These are phyloP conservation scores for Daldinia bambusicola DNA, from an alignment of 495 filamentous ascomycete species.

Conservation along the genomic window DNA sequence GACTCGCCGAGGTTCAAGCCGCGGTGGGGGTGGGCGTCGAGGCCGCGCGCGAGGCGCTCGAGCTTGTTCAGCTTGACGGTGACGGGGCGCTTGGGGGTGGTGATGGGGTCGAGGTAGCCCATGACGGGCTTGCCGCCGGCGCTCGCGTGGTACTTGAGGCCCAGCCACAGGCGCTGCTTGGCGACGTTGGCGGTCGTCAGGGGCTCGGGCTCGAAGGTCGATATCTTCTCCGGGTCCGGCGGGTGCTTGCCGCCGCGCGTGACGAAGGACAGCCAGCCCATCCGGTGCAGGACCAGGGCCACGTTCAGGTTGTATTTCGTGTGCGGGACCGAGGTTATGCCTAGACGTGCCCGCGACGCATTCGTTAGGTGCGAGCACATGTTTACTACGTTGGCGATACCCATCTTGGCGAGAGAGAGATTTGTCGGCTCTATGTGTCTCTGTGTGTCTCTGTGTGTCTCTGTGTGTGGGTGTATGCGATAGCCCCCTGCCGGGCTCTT, in stretches of 20 bases:
- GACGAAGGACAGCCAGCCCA: conserved; percentile 84
- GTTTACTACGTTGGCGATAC: conserved; percentile 80
- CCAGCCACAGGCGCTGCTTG: conserved; percentile 84
- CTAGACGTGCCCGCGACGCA: conserved; percentile 83
- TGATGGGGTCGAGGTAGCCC: conserved; percentile 72
- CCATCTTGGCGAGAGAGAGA: conserved; percentile 67
- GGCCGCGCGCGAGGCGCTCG: conserved; percentile 71
- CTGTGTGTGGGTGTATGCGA: no score
- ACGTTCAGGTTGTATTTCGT: conserved; percentile 82
- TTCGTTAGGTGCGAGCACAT: conserved; percentile 96
- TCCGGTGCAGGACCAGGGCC: conserved; percentile 78
- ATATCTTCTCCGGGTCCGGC: conserved; percentile 65
- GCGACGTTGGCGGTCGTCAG: conserved; percentile 83
- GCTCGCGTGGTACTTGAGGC: conserved; percentile 76
- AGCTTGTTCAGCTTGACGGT: conserved; percentile 70
- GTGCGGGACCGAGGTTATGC: conserved; percentile 85
- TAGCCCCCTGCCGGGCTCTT: conserved; percentile 30
- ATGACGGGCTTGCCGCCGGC: conserved; percentile 87
- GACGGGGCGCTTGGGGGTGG: conserved; percentile 79
- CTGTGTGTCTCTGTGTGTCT: no score
- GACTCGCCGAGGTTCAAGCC: conserved; percentile 86
- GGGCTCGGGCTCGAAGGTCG: conserved; percentile 63
- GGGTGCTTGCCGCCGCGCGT: conserved; percentile 78
- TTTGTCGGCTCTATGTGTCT: background rate
- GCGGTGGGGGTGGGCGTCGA: conserved; percentile 69